These are phyloP conservation scores for Carnegiea gigantea DNA, from an alignment of 179 eudicot genomes.

Conservation along the genomic window DNA sequence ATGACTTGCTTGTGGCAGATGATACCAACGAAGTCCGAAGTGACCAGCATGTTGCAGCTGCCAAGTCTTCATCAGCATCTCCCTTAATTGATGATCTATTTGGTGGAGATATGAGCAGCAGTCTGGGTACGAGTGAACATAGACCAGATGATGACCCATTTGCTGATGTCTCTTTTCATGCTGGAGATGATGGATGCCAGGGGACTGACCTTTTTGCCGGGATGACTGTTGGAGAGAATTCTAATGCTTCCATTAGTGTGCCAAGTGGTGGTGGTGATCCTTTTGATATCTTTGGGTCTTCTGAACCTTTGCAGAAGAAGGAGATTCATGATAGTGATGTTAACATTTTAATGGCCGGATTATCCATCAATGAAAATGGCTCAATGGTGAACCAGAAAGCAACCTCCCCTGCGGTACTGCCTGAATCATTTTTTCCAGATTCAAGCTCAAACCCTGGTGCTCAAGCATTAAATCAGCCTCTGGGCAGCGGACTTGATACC, in stretches of 20 bases:
- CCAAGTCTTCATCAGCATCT: slow-evolving; percentile 35
- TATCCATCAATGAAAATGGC: slow-evolving; percentile 52
- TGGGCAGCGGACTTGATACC: slow-evolving; percentile 40
- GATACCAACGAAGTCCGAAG: slow-evolving; percentile 34
- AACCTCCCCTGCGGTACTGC: slow-evolving; percentile 19
- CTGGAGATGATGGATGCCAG: slow-evolving; percentile 45
- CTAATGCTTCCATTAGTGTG: slow-evolving; percentile 34
- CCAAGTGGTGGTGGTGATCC: slow-evolving; percentile 41
- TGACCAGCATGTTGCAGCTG: slow-evolving; percentile 31
- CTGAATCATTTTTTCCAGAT: slow-evolving; percentile 37
- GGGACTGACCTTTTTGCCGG: slow-evolving; percentile 74
- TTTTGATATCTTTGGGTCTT: slow-evolving; percentile 65
- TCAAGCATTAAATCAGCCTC: slow-evolving; percentile 35
- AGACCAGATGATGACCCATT: slow-evolving; percentile 73
- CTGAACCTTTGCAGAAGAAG: slow-evolving; percentile 37
- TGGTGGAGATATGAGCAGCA: slow-evolving; percentile 44
- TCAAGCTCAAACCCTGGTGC: slow-evolving; percentile 34
- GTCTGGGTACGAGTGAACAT: slow-evolving; percentile 37
- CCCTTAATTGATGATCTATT: slow-evolving; percentile 73
- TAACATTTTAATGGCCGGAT: slow-evolving; percentile 57
- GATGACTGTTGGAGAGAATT: slow-evolving; percentile 51
- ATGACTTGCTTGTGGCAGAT: slow-evolving; percentile 51
- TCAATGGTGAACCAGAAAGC: slow-evolving; percentile 37
- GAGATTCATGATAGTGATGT: slow-evolving; percentile 35
- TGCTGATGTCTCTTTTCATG: slow-evolving; percentile 84